Percentiles rank a stretch among this genome's conserved stretches.
These are phyloP conservation scores for Yarrowia yakushimensis DNA, from an alignment of 805 yeast genomes.

Conservation along the genomic window DNA sequence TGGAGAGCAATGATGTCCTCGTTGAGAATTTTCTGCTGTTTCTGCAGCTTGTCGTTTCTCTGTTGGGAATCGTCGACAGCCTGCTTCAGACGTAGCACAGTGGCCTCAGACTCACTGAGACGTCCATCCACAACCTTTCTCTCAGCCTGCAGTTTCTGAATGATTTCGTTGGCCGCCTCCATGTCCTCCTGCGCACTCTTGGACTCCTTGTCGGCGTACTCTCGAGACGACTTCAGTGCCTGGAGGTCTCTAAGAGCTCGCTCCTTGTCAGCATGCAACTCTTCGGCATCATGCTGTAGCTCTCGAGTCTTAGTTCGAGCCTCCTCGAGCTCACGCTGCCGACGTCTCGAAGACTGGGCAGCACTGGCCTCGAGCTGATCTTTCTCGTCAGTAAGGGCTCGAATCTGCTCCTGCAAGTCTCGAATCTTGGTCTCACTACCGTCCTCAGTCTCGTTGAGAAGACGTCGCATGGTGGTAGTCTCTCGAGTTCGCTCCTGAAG, in stretches of 20 bases:
- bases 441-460: constrained; percentile 66
- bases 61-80: constrained; percentile 39
- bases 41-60: constrained; percentile 39
- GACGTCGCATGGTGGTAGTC: constrained; percentile 63
- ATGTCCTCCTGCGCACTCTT: constrained; percentile 30
- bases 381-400: constrained; percentile 56
- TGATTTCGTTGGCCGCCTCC: constrained; percentile 1
- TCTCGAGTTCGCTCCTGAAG: constrained; percentile 81
- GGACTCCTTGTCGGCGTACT: constrained; percentile 35
- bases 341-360: constrained; percentile 49
- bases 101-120: constrained; percentile 35
- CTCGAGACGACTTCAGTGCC: constrained; percentile 31
- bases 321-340: constrained; percentile 66
- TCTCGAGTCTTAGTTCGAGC: constrained; percentile 45
- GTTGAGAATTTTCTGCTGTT: constrained; percentile 36
- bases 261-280: constrained; percentile 41
- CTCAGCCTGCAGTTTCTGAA: constrained; percentile 31
- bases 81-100: constrained; percentile 36
- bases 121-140: constrained; percentile 33
- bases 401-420: constrained; percentile 55
- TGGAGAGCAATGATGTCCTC: constrained; percentile 37
- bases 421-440: constrained; percentile 48
- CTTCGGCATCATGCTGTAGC: constrained; percentile 40
- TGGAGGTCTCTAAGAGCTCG: constrained; percentile 29
- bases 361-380: constrained; percentile 54